Conservation (phyloP, 768 basidiomycete species). For the Mycena floridula region DNA sequence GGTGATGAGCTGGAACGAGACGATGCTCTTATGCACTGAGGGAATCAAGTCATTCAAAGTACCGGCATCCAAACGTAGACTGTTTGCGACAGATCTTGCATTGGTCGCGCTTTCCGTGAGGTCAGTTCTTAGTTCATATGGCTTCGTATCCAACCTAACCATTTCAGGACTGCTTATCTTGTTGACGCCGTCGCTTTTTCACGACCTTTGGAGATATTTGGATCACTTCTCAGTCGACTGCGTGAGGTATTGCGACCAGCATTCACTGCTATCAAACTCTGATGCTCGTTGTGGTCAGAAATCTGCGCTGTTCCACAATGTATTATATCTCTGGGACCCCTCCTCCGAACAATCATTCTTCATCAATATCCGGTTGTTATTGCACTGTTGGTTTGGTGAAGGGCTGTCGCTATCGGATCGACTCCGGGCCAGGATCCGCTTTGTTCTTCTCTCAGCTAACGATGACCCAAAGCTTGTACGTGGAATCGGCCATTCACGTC, state of each 20-base stretch:
- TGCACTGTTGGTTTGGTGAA: background rate
- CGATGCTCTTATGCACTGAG: background rate
- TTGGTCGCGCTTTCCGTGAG: conserved; percentile 36
- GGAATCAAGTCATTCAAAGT: conserved; percentile 5
- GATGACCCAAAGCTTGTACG: conserved; percentile 1
- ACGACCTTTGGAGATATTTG: conserved; percentile 27
- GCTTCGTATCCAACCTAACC: background rate
- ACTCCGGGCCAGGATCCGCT: background rate
- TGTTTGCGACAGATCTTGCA: conserved; percentile 34
- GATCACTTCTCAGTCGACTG: conserved; percentile 30
- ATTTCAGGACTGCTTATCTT: conserved; percentile 39
- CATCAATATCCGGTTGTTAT: conserved; percentile 27
- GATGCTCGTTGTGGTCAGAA: conserved; percentile 5
- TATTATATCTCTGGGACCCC: conserved; percentile 42
- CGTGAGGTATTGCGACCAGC: no score
- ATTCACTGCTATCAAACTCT: no score
- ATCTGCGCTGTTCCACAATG: conserved; percentile 27
- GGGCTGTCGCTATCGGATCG: background rate
- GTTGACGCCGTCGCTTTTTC: conserved; percentile 38
- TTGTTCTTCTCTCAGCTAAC: conserved; percentile 1
- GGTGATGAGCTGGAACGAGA: background rate
- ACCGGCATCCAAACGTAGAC: conserved; percentile 10
- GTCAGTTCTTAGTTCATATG: conserved; percentile 21
- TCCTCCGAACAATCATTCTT: conserved; percentile 49
- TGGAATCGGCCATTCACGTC: no score